Evolutionary conservation across 495 filamentous ascomycete species (phyloP), one percentile per base, ranked within the genome.

Genomic region (Hypomontagnella monticulosa): DNA sequence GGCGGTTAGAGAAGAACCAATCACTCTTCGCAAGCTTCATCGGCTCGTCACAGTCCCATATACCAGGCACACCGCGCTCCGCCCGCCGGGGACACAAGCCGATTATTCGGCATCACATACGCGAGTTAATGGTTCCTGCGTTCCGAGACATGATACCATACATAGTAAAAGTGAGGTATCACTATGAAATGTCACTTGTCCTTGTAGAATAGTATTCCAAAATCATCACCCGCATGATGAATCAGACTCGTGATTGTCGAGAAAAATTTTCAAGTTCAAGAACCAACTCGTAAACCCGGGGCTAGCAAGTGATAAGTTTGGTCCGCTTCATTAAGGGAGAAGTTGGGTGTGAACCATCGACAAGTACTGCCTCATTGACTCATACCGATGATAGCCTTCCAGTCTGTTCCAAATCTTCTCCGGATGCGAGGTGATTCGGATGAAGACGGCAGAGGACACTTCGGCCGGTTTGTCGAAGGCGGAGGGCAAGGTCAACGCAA

Each of bases 331-430:
- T 32, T 11, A 48, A 11, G 16, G 32, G 6, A n/a, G 19, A 32
- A 14, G 19, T 43, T 47, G 34, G 18, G 54, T 40, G 60, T 54
- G 54, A 43, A 59, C 58, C 55, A 15, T 59, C 49, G 43, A 43
- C 19, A 15, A 27, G 61, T 49, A 72, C 61, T 43, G 71, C 63
- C 69, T 56, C 57, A 53, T 57, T 58, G 44, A 57, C 49, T 61
- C 64, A 52, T 63, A 49, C 71, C 69, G 71, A 73, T 52, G 27
- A 57, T 73, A 73, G 58, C 71, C 71, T 67, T 42, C 47, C 43
- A 43, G 15, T 34, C 53, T 46, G n/a, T n/a, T n/a, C n/a, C n/a
- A n/a, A n/a, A n/a, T n/a, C n/a, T 57, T 9, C 23, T 20, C 38
- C 14, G 37, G 43, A 54, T 38, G 19, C 37, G 23, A 63, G 55